Percentiles rank a stretch among this genome's conserved stretches.
These are phyloP conservation scores for Austroboletus eburneus DNA, from an alignment of 768 basidiomycete species.

Conservation along the genomic window DNA sequence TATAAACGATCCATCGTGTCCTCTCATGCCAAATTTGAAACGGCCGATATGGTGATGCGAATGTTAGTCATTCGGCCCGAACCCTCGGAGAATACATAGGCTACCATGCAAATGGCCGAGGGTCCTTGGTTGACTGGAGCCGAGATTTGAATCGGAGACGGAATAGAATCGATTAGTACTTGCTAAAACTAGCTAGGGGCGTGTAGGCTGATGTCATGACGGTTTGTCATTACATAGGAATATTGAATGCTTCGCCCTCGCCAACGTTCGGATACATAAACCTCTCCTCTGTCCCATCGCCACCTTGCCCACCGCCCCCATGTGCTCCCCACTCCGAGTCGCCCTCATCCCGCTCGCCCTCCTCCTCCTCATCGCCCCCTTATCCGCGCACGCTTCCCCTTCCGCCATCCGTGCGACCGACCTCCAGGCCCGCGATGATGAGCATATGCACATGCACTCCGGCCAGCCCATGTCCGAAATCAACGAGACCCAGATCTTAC, in stretches of 20 bases:
- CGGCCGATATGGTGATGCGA: too few species aligned
- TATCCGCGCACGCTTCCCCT: constrained; percentile 13
- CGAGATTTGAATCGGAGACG: too few species aligned
- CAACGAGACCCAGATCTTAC: constrained; percentile 72
- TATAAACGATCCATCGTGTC: too few species aligned
- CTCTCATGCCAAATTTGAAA: too few species aligned
- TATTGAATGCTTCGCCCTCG: too few species aligned
- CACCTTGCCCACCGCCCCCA: neutral
- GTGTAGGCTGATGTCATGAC: constrained; percentile 12
- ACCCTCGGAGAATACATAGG: too few species aligned
- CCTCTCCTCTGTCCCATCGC: neutral
- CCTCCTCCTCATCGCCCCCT: constrained; percentile 15
- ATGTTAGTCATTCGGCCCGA: too few species aligned
- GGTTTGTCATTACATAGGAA: constrained; percentile 3
- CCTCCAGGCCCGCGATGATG: constrained; percentile 25
- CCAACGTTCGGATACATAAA: neutral
- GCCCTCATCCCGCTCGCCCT: constrained; percentile 1
- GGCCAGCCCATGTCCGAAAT: constrained; percentile 53
- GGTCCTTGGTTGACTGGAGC: too few species aligned
- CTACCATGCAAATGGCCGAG: too few species aligned
- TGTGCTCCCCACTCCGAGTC: constrained; percentile 8
- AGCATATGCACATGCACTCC: constrained; percentile 45
- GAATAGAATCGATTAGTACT: too few species aligned
- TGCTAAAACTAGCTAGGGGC: too few species aligned
- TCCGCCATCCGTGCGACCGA: neutral